phyloP scores from a whole-genome alignment of 352 stramenopile species.

The Bremia lactucae region DNA sequence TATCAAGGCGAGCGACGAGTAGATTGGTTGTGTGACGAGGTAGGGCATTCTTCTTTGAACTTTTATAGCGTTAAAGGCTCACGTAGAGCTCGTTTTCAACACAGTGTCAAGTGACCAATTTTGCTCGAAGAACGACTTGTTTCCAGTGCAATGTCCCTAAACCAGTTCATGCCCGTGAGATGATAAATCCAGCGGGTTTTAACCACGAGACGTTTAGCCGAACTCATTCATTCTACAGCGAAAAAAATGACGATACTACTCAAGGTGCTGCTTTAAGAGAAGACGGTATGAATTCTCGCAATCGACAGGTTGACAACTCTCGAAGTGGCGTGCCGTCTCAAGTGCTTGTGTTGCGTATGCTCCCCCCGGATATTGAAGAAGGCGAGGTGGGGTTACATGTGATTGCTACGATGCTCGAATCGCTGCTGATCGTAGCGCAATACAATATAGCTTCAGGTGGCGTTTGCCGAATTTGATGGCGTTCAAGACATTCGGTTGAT shows the following conservation, averaged over 20 bases:
- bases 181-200: too few species aligned
- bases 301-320: constrained; percentile 3
- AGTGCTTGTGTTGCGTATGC: constrained; percentile 57
- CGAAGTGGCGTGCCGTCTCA: constrained; percentile 26
- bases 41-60: constrained; percentile 15
- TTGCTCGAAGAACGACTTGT: constrained; percentile 43
- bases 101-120: constrained; percentile 71
- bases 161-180: too few species aligned
- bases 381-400: constrained; percentile 36
- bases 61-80: too few species aligned
- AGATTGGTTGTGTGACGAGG: constrained; percentile 69
- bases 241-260: too few species aligned
- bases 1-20: constrained; percentile 16
- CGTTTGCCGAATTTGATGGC: constrained; percentile 52
- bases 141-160: constrained; percentile 61
- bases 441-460: constrained; percentile 52
- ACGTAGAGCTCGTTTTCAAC: too few species aligned
- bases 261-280: constrained; percentile 1
- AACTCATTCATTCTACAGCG: too few species aligned
- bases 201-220: too few species aligned
- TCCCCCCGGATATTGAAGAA: constrained; percentile 67
- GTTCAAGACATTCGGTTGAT: constrained; percentile 65
- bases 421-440: not conserved
- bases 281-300: constrained; percentile 2
- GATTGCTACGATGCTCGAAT: not conserved